phyloP scores from a whole-genome alignment of 23 red algal species.

The Agarophyton chilense region DNA sequence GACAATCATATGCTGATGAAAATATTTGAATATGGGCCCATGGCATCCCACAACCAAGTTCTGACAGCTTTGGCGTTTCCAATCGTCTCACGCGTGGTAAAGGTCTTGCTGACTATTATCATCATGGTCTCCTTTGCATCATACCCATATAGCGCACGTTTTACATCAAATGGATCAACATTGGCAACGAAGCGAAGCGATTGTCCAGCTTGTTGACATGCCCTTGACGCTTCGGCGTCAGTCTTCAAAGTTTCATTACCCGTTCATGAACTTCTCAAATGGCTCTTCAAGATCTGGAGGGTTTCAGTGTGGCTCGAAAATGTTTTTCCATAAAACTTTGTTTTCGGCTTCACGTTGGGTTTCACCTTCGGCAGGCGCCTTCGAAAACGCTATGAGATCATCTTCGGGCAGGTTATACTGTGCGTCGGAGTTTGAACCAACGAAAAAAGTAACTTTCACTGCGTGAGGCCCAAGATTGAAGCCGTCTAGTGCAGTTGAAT shows the following conservation, averaged over 20 bases:
- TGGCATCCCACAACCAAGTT: slow-evolving; percentile 75
- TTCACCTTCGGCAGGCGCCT: neutral
- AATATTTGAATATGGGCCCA: slow-evolving; percentile 61
- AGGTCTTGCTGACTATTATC: slow-evolving; percentile 92
- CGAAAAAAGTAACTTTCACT: neutral
- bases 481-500: neutral
- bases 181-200: neutral
- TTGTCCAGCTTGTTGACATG: neutral
- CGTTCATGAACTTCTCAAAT: slow-evolving; percentile 75
- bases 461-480: neutral
- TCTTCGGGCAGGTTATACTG: slow-evolving; percentile 9
- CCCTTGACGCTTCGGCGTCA: no score
- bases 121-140: slow-evolving; percentile 91
- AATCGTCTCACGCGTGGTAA: slow-evolving; percentile 95
- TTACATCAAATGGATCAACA: neutral
- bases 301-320: slow-evolving; percentile 27
- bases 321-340: neutral
- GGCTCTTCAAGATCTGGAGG: slow-evolving; percentile 64
- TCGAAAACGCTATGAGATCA: slow-evolving; percentile 44
- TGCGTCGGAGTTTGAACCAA: neutral
- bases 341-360: neutral
- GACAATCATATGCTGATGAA: no score
- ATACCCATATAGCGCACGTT: slow-evolving; percentile 51
- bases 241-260: slow-evolving; percentile 31
- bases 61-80: slow-evolving; percentile 89